Conservation (phyloP, 257 asterid species). For the Mitragyna speciosa region DNA sequence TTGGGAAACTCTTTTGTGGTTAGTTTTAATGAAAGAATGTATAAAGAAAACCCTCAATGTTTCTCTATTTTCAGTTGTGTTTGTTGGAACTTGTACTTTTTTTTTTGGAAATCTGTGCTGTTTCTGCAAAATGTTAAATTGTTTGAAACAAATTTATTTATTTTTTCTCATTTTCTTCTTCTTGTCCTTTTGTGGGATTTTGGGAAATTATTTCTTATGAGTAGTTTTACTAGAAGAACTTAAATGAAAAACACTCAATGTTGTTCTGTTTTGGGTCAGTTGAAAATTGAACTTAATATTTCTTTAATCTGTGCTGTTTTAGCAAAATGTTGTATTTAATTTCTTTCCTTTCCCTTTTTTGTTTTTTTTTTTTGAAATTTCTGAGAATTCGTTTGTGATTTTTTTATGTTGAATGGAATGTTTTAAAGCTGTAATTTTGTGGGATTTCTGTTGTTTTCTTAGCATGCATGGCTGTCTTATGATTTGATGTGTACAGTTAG, state of each 20-base stretch:
- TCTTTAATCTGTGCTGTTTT: no score
- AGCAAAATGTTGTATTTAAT: no score
- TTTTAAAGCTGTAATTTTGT: background rate
- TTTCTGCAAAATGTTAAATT: background rate
- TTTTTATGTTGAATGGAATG: background rate
- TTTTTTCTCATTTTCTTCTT: background rate
- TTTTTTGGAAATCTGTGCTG: background rate
- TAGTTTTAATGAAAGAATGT: background rate
- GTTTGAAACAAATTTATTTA: no score
- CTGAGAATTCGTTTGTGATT: no score
- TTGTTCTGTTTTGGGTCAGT: no score
- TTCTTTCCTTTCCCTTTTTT: no score
- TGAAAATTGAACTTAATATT: no score
- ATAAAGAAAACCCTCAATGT: background rate
- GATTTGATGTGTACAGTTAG: background rate
- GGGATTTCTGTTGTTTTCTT: background rate
- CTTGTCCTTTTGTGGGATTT: no score
- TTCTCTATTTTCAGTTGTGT: background rate
- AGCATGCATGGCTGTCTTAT: constrained; percentile 17
- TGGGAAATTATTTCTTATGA: no score
- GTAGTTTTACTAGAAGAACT: no score
- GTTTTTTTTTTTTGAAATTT: no score
- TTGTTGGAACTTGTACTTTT: background rate
- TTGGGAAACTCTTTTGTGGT: background rate
- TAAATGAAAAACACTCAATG: no score